Evolutionary conservation across 352 stramenopile genomes (phyloP), one percentile per base, ranked within the genome.

Genomic region (Globisporangium alternatum): DNA sequence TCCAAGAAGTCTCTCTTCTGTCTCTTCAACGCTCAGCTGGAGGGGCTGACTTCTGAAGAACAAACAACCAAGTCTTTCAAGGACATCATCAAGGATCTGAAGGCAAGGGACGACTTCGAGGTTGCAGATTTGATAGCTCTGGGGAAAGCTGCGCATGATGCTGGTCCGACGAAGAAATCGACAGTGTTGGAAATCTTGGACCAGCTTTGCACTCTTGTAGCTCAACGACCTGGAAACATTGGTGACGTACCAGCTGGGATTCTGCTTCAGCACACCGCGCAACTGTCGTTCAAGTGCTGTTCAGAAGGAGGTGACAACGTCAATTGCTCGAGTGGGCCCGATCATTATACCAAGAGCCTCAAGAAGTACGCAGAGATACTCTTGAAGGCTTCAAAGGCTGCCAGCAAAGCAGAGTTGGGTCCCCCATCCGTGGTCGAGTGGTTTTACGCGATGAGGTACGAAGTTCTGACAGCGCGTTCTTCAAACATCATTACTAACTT

Each of bases 391-490:
- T 64, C 59, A 43, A 70, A n/a, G 31, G 59, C 12, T 4, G 25
- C 22, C 52, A 56, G 28, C 33, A 43, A 37, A 45, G 41, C 10
- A 58, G 59, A 15, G 12, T 66, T 86, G 44, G 78, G 77, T 21
- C 66, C 81, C 30, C 56, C 76, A 37, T 71, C 80, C 17, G 74
- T 87, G 0, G 83, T 89, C 25, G 73, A 87, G 54, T 94, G 85
- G 85, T 94, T 94, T 49, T 94, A 86, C 64, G 67, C 70, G 30
- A 91, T 85, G 70, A 88, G 83, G 85, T 94, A 73, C 35, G 56
- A n/a, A 45, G 2, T 28, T 9, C 13, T n/a, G 3, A 4, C 5
- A 15, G 17, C 21, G 61, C 37, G 39, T 22, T 13, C 2, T 49
- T 9, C 25, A 43, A 44, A 30, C 21, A 37, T 56, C 17, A 13